These are phyloP conservation scores for Salicornia ramosissima DNA, from an alignment of 148 eudicot species.

Conservation along the genomic window DNA sequence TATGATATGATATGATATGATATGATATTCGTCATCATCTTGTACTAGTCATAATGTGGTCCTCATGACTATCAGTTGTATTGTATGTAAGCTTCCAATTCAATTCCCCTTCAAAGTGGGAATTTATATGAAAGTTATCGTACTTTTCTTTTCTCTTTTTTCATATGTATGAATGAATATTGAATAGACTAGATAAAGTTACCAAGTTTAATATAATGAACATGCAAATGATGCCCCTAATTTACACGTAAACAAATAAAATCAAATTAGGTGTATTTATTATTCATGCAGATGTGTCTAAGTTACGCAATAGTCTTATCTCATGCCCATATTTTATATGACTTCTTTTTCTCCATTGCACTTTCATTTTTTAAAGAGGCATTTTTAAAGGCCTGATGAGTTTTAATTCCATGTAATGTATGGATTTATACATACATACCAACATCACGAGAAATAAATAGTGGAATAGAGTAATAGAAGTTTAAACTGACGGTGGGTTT, in stretches of 20 bases:
- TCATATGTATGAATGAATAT: no score
- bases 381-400: neutral
- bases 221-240: neutral
- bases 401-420: no score
- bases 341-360: neutral
- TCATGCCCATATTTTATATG: neutral
- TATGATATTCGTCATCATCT: conserved; percentile 17
- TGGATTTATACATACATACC: no score
- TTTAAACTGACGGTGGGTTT: no score
- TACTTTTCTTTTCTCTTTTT: no score
- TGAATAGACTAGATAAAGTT: no score
- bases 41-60: conserved; percentile 16
- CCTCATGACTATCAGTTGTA: neutral
- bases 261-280: neutral
- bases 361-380: neutral
- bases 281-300: neutral
- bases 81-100: conserved; percentile 1
- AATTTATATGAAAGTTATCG: neutral
- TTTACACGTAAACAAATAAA: conserved; percentile 2
- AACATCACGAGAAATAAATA: no score
- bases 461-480: no score
- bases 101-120: neutral
- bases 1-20: no score
- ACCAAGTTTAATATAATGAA: conserved; percentile 4
- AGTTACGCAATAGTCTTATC: neutral